Evolutionary conservation across 2,329 filamentous ascomycete species (phyloP), one percentile per base, ranked within the genome.

Genomic region (Clathrospora elynae): DNA sequence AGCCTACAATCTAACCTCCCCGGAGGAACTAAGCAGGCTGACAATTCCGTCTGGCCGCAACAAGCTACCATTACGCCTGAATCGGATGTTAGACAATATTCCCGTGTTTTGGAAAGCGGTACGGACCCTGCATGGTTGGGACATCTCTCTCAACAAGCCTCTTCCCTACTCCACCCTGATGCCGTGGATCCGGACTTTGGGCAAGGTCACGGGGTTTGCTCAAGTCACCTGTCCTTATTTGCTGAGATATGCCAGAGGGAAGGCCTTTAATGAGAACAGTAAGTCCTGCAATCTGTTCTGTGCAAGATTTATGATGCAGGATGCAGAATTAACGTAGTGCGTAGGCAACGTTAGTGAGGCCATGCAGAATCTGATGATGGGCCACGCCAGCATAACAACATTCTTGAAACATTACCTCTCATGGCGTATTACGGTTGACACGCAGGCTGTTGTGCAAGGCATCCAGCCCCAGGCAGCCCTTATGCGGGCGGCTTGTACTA

Each of bases 201-300:
- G 62, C 26, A 13, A 68, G 46, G 64, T 73, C 20, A 73, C 57
- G 2, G 55, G 22, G 12, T 43, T 43, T 28, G 10, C 40, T 37
- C 2, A 43, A 43, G 40, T 43, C 6, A 59, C 61, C 5, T 60
- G 60, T 51, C 64, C 55, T 9, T 72, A 73, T 46, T 45, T 31
- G 17, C 62, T 73, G 13, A 59, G 57, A 54, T 72, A 73, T 46
- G 52, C 49, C 13, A 53, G 32, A 53, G 63, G 63, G 11, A 72
- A 73, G 44, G 65, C 55, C 4, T 70, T 74, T 32, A 71, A 73
- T 44, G 42, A 68, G 30, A 72, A 67, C 42, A 19, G 63, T 73
- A 54, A 62, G 33, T 66, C 23, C n/a, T n/a, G n/a, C n/a, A 7
- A 42, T 25, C 20, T 30, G 4, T 35, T 30, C 1, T 20, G 43